A percentile compares a stretch with the other conserved stretches of the same genome.
Evolutionary conservation across 1,284 basidiomycete genomes (phyloP).

Genomic region (Sanghuangporus sanghuang): DNA sequence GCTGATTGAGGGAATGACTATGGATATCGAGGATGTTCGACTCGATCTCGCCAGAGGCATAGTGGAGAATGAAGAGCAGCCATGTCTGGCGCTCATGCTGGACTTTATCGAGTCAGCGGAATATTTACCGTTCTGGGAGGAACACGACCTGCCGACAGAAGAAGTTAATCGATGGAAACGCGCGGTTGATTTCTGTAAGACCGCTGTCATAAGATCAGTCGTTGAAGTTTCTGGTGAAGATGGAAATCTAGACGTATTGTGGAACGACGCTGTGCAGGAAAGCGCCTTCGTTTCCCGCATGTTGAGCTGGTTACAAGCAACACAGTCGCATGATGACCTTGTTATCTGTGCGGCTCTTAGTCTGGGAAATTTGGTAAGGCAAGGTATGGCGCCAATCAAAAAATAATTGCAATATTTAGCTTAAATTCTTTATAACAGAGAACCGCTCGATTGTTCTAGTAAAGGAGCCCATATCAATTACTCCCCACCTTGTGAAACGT

Average conservation of each 20-base stretch:
- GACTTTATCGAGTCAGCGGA: constrained; percentile 67
- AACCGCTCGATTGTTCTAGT: constrained; percentile 58
- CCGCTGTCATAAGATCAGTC: constrained; percentile 75
- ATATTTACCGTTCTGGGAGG: constrained; percentile 60
- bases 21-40: constrained; percentile 72
- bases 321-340: constrained; percentile 65
- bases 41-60: constrained; percentile 64
- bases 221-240: constrained; percentile 84
- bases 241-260: constrained; percentile 69
- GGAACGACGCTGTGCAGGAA: constrained; percentile 53
- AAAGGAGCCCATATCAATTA: constrained; percentile 44
- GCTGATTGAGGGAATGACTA: constrained; percentile 66
- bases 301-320: constrained; percentile 67
- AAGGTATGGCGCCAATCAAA: constrained; percentile 45
- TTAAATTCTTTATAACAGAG: constrained; percentile 37
- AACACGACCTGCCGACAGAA: constrained; percentile 25
- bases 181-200: constrained; percentile 77
- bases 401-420: constrained; percentile 3
- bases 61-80: constrained; percentile 51
- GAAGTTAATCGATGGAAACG: constrained; percentile 51
- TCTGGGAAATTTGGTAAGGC: constrained; percentile 75
- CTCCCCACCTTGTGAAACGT: constrained; percentile 35
- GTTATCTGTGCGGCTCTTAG: constrained; percentile 78
- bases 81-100: constrained; percentile 58
- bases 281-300: constrained; percentile 72